Base-by-base conservation (phyloP, 139 green algal genomes). In the Protoeuglena noctilucae region DNA sequence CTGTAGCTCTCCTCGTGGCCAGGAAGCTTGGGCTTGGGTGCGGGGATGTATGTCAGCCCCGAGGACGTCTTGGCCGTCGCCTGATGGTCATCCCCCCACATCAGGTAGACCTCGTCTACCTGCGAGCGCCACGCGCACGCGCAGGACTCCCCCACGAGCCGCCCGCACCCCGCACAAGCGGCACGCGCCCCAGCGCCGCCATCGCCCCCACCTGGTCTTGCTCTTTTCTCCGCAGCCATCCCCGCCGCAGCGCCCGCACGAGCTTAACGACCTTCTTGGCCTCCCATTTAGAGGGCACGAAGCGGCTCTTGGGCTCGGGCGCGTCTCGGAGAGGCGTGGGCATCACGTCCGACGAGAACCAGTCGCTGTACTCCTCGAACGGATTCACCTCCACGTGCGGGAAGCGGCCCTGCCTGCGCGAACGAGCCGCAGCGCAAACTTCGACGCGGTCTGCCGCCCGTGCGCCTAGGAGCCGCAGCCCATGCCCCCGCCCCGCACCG, bases 201-300 rank as follows among this genome's bases (percentile, higher is more conserved):
- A 7, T 12, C 34, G 34, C 34, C 9, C 34, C 34, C 34, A n/a
- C n/a, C n/a, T n/a, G n/a, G n/a, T n/a, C n/a, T n/a, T n/a, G n/a
- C n/a, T n/a, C n/a, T 45, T 12, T 73, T 66, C 24, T 69, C n/a
- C n/a, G n/a, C n/a, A 95, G 69, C 86, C 85, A 95, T 28, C 88
- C 88, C 56, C 88, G 89, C 54, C 88, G 77, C 30, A 97, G 78
- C 24, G 89, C 88, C 1, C 88, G 79, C 27, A 91, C 82, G 31
- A 92, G 67, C 73, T 84, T 84, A 23, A 91, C 74, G 1, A 89
- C 65, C 85, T 87, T 88, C 52, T 93, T 85, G 65, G 94, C 89
- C 73, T 98, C 89, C 70, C 79, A 89, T 58, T 96, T 94, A 22
- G 84, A 95, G 2, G 90, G 89, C 3, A 89, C 73, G 73, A 98